These are phyloP conservation scores for Phytopythium vexans DNA, from an alignment of 352 stramenopile species.

Conservation along the genomic window DNA sequence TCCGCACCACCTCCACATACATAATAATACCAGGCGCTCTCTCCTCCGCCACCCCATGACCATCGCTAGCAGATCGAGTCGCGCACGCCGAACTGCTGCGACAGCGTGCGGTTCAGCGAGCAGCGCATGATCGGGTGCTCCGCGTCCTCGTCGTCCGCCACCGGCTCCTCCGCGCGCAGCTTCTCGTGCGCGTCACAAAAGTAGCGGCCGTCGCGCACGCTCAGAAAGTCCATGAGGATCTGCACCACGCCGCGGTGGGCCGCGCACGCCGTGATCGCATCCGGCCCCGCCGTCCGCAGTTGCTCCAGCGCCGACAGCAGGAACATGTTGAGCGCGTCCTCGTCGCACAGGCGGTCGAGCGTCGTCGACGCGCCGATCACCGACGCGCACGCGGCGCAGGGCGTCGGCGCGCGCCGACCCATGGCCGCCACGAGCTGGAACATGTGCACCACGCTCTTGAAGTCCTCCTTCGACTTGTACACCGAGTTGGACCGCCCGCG, in stretches of 20 bases:
- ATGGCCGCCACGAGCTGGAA: conserved; percentile 76
- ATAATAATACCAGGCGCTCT: too few relatives aligned
- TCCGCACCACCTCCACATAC: too few relatives aligned
- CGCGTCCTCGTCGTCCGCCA: conserved; percentile 44
- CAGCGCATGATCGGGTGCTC: conserved; percentile 68
- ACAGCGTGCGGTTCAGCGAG: conserved; percentile 74
- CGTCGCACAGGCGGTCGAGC: conserved; percentile 41
- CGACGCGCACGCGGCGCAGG: conserved; percentile 49
- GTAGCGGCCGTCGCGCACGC: conserved; percentile 70
- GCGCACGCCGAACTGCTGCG: conserved; percentile 67
- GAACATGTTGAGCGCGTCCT: conserved; percentile 58
- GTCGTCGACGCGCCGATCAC: conserved; percentile 38
- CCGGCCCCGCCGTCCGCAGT: conserved; percentile 39
- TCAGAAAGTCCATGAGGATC: conserved; percentile 85
- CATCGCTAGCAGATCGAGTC: conserved; percentile 69
- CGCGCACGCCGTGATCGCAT: conserved; percentile 52
- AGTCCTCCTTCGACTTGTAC: conserved; percentile 85
- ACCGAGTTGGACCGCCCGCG: conserved; percentile 72
- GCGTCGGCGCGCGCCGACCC: conserved; percentile 44
- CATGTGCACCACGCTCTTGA: conserved; percentile 80
- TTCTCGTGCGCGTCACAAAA: conserved; percentile 54
- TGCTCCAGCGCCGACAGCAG: conserved; percentile 48
- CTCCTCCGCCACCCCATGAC: too few relatives aligned
- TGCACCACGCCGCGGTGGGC: conserved; percentile 71
- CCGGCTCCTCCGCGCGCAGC: conserved; percentile 13